phyloP scores from a whole-genome alignment of 805 yeast species.

The Saccharomycopsis fodiens region DNA sequence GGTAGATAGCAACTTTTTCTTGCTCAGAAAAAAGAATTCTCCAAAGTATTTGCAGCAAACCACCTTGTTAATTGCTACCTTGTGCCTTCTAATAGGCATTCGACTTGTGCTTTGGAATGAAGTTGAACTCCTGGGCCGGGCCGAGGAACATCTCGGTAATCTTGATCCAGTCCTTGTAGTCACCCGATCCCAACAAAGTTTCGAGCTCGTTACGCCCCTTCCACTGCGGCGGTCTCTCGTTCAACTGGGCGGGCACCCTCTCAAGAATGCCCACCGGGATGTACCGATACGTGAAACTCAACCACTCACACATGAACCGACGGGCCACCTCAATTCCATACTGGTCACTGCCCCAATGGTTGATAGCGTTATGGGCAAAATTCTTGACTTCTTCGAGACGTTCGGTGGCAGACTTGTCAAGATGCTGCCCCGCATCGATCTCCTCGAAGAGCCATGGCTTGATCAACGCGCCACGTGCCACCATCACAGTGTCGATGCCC shows the following conservation, averaged over 20 bases:
- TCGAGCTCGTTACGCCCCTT: constrained; percentile 88
- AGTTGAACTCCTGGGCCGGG: constrained; percentile 70
- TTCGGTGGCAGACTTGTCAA: constrained; percentile 88
- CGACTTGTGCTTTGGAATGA: constrained; percentile 92
- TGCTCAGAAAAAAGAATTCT: no score
- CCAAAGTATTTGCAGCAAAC: no score
- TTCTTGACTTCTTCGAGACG: constrained; percentile 67
- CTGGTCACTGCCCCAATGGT: constrained; percentile 98
- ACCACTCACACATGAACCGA: constrained; percentile 86
- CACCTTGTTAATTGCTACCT: no score
- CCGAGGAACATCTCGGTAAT: constrained; percentile 94
- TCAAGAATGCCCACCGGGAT: constrained; percentile 92
- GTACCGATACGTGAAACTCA: constrained; percentile 90
- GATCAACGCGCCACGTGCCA: constrained; percentile 94
- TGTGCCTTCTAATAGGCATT: constrained; percentile 48
- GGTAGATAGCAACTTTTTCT: no score
- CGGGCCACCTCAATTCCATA: constrained; percentile 86
- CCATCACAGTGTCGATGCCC: constrained; percentile 89
- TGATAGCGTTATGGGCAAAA: constrained; percentile 74
- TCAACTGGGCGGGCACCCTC: constrained; percentile 77
- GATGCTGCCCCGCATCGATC: constrained; percentile 76
- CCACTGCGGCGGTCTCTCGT: constrained; percentile 93
- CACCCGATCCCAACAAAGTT: constrained; percentile 76
- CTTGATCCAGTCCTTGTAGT: constrained; percentile 93
- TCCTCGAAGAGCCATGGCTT: constrained; percentile 99